Percentiles rank a stretch among this genome's conserved stretches.
phyloP scores from a whole-genome alignment of 768 basidiomycete species.

The Tricholoma flavovirens region DNA sequence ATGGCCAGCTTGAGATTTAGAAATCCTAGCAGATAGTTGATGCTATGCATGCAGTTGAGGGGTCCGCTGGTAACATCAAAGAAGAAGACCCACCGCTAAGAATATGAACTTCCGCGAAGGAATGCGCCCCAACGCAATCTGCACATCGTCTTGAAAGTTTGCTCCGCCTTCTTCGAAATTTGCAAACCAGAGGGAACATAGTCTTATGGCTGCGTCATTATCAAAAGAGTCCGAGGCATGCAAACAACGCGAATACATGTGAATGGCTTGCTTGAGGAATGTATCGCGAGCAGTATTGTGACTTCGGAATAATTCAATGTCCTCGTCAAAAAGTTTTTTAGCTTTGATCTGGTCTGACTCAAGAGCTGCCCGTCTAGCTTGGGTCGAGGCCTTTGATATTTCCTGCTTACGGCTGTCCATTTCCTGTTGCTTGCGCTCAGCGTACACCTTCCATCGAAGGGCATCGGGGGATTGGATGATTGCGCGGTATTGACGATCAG shows the following conservation, averaged over 20 bases:
- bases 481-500: slow-evolving; percentile 79
- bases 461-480: slow-evolving; percentile 66
- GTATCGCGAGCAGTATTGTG: slow-evolving; percentile 49
- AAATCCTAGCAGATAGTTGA: slow-evolving; percentile 88
- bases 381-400: slow-evolving; percentile 14
- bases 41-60: slow-evolving; percentile 35
- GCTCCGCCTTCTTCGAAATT: slow-evolving; percentile 62
- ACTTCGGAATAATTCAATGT: slow-evolving; percentile 43
- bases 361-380: slow-evolving; percentile 12
- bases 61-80: background rate
- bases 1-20: slow-evolving; percentile 30
- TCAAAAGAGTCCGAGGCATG: slow-evolving; percentile 66
- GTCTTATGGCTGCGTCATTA: slow-evolving; percentile 68
- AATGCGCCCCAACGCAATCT: slow-evolving; percentile 45
- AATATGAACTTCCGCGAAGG: slow-evolving; percentile 89
- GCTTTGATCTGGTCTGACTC: slow-evolving; percentile 26
- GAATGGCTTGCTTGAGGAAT: slow-evolving; percentile 71
- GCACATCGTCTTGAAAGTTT: slow-evolving; percentile 36
- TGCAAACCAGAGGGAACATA: slow-evolving; percentile 90
- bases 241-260: slow-evolving; percentile 82
- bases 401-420: slow-evolving; percentile 46
- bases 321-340: slow-evolving; percentile 32
- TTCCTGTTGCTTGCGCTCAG: slow-evolving; percentile 67
- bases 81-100: slow-evolving; percentile 49
- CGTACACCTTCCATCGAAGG: slow-evolving; percentile 62